Base-by-base conservation (phyloP, 2,329 filamentous ascomycete species). In the Chalaropsis ovoidea region DNA sequence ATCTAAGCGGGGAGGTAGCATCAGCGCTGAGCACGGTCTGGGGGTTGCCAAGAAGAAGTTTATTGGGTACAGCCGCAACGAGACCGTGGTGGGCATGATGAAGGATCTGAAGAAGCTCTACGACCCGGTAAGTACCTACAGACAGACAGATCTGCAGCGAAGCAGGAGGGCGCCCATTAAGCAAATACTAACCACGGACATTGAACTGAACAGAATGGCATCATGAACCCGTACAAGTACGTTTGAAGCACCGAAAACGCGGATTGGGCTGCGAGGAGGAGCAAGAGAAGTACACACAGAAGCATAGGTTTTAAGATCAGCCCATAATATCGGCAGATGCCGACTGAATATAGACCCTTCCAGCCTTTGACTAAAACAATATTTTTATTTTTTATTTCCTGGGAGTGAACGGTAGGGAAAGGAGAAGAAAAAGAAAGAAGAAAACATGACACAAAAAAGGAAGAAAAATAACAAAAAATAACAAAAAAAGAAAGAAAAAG, bases 221-320 rank as follows among this genome's bases (percentile, higher is more conserved):
- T 97, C 76, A 95, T 97, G 90, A 97, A 96, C 77, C 93, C 93
- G 0, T 97, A 97, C 80, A 97, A 97, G 78, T 97, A 96, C 75
- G 88, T 97, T 70, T 87, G 76, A 72, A 49, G 27, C 27, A 49
- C 8, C 13, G 10, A 17, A 19, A 10, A 52, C 17, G 15, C 17
- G 17, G 7, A n/a, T 56, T 56, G 52, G 54, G 54, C 31, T 4
- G 15, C 31, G 39, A 35, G 39, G 31, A 10, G n/a, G 13, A n/a
- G 31, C 3, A n/a, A 43, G 13, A 43, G n/a, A n/a, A 47, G 7
- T n/a, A 47, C 6, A 47, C 13, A 39, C 31, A 52, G 47, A 52
- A 17, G 47, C 8, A 24, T 24, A 52, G 47, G n/a, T 24, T 24
- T 35, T n/a, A n/a, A 41, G 54, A 35, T 63, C 24, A 41, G 45